phyloP scores from a whole-genome alignment of 2,329 filamentous ascomycete genomes.

The Penicillium thymicola region DNA sequence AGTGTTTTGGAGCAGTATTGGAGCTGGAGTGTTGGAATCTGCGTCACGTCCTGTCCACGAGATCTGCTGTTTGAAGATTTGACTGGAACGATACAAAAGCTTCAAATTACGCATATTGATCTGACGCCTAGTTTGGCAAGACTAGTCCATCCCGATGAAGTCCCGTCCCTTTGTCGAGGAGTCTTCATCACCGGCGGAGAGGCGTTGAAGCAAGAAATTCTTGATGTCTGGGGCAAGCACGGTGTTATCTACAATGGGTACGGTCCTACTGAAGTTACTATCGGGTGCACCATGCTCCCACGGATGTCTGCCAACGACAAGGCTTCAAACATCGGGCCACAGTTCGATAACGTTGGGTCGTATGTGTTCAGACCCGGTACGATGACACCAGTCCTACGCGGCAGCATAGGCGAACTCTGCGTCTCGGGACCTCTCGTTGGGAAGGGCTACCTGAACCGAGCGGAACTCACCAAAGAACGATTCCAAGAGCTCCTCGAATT shows the following conservation, averaged over 20 bases:
- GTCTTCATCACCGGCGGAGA: constrained; percentile 95
- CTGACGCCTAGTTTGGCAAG: constrained; percentile 83
- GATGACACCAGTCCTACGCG: constrained; percentile 67
- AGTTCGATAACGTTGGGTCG: constrained; percentile 83
- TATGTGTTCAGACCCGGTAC: constrained; percentile 72
- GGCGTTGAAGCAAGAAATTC: constrained; percentile 80
- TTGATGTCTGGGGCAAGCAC: constrained; percentile 77
- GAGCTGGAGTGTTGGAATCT: constrained; percentile 89
- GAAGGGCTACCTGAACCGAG: constrained; percentile 79
- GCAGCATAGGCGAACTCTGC: constrained; percentile 82
- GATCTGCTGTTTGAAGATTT: constrained; percentile 85
- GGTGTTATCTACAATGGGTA: constrained; percentile 88
- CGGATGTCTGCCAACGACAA: constrained; percentile 73
- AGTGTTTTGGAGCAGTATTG: constrained; percentile 92
- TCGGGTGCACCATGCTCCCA: constrained; percentile 87
- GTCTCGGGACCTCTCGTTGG: constrained; percentile 84
- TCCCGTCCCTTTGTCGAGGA: constrained; percentile 73
- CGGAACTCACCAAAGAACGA: constrained; percentile 70
- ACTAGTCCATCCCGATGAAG: constrained; percentile 72
- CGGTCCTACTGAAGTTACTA: constrained; percentile 88
- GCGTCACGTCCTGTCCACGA: constrained; percentile 74
- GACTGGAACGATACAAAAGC: constrained; percentile 64
- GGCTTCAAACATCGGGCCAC: constrained; percentile 80
- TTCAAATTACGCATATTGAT: constrained; percentile 85
- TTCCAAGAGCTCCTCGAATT: constrained; percentile 65